Percentiles rank a stretch among this genome's conserved stretches.
These are phyloP conservation scores for Chaetomium cochliodes DNA, from an alignment of 495 filamentous ascomycete species.

Conservation along the genomic window DNA sequence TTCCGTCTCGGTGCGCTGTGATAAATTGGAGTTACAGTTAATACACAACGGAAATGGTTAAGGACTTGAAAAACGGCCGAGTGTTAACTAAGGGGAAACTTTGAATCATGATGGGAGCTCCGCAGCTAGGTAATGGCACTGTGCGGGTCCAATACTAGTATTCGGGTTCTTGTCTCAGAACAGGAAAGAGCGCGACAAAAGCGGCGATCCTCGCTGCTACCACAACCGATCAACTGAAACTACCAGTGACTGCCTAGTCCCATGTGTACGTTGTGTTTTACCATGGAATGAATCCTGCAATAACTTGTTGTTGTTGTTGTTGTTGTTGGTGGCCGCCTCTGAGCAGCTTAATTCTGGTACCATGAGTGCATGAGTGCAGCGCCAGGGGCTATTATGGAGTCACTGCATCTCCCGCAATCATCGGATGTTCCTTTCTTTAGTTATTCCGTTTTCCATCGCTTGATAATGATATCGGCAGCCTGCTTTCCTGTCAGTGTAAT, in stretches of 20 bases:
- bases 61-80: neutral
- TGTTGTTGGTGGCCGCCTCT: too few relatives aligned
- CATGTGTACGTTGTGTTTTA: too few relatives aligned
- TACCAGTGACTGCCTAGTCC: too few relatives aligned
- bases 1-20: neutral
- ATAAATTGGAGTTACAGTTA: neutral
- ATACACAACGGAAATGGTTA: neutral
- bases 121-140: conserved; percentile 4
- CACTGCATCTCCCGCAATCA: neutral
- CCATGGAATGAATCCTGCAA: too few relatives aligned
- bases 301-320: too few relatives aligned
- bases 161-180: neutral
- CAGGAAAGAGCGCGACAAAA: too few relatives aligned
- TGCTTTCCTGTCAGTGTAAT: conserved; percentile 22
- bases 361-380: too few relatives aligned
- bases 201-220: too few relatives aligned
- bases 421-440: neutral
- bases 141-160: neutral
- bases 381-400: too few relatives aligned
- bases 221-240: too few relatives aligned
- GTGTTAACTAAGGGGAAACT: neutral
- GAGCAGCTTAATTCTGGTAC: too few relatives aligned
- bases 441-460: conserved; percentile 36
- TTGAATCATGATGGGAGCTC: neutral
- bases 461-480: conserved; percentile 53